Evolutionary conservation across 2,329 filamentous ascomycete species (phyloP).

Genomic region (Ophiostoma fasciatum): DNA sequence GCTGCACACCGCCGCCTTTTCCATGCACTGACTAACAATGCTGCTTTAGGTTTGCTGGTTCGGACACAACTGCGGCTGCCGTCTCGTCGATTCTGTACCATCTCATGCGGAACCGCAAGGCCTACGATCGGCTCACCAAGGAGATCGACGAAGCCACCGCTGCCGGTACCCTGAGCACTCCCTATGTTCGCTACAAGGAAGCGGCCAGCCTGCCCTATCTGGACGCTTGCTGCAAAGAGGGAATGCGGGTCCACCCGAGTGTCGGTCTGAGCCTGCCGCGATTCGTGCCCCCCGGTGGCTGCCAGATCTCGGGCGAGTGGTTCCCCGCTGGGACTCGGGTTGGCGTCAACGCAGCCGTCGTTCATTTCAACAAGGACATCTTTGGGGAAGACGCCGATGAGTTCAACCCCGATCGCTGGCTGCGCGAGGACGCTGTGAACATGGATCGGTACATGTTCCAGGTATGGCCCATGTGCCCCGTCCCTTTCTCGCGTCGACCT

Average conservation of each 20-base stretch:
- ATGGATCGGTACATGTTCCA: conserved; percentile 2
- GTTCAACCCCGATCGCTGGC: background rate
- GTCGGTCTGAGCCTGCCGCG: background rate
- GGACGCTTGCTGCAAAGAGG: conserved; percentile 1
- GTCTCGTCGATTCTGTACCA: background rate
- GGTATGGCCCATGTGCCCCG: too few species aligned
- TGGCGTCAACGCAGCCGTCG: conserved; percentile 1
- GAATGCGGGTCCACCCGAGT: background rate
- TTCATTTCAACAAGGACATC: background rate
- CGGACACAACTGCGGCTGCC: background rate
- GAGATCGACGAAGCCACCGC: background rate
- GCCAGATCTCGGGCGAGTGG: background rate
- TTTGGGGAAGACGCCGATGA: background rate
- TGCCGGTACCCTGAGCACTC: background rate
- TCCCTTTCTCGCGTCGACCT: too few species aligned
- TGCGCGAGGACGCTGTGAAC: background rate
- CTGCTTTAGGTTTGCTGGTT: too few species aligned
- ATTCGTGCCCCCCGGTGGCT: background rate
- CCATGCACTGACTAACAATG: too few species aligned
- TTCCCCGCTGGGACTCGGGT: background rate
- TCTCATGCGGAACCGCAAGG: background rate
- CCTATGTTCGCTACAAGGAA: background rate
- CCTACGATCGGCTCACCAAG: background rate
- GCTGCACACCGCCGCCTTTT: too few species aligned
- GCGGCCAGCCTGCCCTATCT: background rate